Evolutionary conservation across 176 grass and related monocot genomes (phyloP), one percentile per base, ranked within the genome.

Genomic region (Eremochloa ophiuroides): DNA sequence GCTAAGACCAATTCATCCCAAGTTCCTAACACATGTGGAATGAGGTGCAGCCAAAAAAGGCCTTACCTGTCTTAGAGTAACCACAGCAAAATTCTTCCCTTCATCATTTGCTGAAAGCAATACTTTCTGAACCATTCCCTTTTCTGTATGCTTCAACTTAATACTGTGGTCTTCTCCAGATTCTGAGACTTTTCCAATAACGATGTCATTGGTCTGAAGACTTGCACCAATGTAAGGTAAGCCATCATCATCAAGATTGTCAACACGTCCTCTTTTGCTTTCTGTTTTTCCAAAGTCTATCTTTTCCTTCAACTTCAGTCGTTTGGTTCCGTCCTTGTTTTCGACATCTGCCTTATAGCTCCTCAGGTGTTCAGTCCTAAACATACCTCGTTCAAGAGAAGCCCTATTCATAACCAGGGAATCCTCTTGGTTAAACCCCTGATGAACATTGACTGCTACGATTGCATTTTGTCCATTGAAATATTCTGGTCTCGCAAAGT

Each of bases 381-480:
- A 98, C 96, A 98, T 98, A 59, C 96, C 93, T 20, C 96, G 84
- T 63, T 98, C 96, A 71, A 98, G 78, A 67, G 95, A 98, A 80
- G 95, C 80, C 69, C 76, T 94, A 87, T 98, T 98, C 95, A 98
- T 91, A 84, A 98, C 90, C 31, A 98, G 82, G 17, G 95, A 98
- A 87, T 98, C 90, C 90, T 98, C 95, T 85, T 98, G 92, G 75
- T 98, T 98, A 87, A 88, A 98, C 18, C 92, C 95, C 83, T 95
- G 92, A 86, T 98, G 92, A 88, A 98, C 88, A 77, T 98, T 98
- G 26, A 98, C 92, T 8, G 92, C 92, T 14, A 98, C 95, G 76
- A 98, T 98, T 39, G 92, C 92, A 87, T 98, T 98, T 84, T 98
- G 92, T 10, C 95, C 92, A 82, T 98, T 98, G 88, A 91, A 98